A percentile compares a stretch with the other conserved stretches of the same genome.
Conservation (phyloP, 1,284 basidiomycete genomes). For the Rhodotorula sp. region DNA sequence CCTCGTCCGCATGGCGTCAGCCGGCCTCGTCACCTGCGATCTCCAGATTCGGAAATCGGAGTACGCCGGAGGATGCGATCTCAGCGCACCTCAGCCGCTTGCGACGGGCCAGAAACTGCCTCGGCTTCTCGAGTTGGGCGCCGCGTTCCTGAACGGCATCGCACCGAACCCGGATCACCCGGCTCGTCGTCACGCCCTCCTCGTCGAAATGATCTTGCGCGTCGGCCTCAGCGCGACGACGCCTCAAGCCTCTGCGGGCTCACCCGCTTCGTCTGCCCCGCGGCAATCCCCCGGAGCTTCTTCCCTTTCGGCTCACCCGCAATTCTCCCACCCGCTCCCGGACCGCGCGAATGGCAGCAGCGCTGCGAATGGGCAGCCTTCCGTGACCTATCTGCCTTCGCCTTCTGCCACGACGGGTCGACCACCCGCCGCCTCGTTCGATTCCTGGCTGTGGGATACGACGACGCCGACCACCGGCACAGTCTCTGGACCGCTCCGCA, state of each 20-base stretch:
- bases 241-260: neutral
- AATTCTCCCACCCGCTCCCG: neutral
- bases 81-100: conserved; percentile 22
- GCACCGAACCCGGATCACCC: conserved; percentile 34
- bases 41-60: conserved; percentile 19
- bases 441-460: conserved; percentile 26
- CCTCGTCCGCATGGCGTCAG: conserved; percentile 34
- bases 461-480: neutral
- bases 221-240: conserved; percentile 13
- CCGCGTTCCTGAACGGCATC: conserved; percentile 29
- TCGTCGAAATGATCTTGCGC: conserved; percentile 33
- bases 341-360: neutral
- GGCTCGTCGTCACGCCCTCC: conserved; percentile 18
- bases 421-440: conserved; percentile 3
- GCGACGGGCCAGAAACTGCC: conserved; percentile 26
- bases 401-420: neutral
- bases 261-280: neutral
- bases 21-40: conserved; percentile 33
- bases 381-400: neutral
- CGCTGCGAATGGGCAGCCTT: neutral
- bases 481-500: conserved; percentile 12
- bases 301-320: neutral
- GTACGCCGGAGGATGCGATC: conserved; percentile 29
- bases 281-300: neutral
- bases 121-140: conserved; percentile 33